These are phyloP conservation scores for Epichloe bromicola DNA, from an alignment of 2,329 filamentous ascomycete genomes.

Conservation along the genomic window DNA sequence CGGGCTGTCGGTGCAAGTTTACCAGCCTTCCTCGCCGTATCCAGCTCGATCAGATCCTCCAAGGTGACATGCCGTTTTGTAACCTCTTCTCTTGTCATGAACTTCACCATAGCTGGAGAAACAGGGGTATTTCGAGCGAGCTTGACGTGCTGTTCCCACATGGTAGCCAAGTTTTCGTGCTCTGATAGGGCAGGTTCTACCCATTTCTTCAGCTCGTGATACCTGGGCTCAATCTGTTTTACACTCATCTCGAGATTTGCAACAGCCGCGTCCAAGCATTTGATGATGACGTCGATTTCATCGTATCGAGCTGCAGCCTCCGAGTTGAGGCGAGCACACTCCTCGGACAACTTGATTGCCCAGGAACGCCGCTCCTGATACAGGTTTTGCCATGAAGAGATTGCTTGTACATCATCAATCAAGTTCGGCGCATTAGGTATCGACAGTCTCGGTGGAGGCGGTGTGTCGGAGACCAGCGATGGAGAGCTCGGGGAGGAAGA, in stretches of 20 bases:
- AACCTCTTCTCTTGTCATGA: slow-evolving; percentile 41
- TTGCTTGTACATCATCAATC: slow-evolving; percentile 63
- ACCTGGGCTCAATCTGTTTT: slow-evolving; percentile 57
- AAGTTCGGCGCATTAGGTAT: slow-evolving; percentile 65
- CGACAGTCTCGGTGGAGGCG: slow-evolving; percentile 40
- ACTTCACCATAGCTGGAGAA: slow-evolving; percentile 50
- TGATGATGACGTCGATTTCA: slow-evolving; percentile 64
- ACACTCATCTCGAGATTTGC: slow-evolving; percentile 71
- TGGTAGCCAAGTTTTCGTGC: slow-evolving; percentile 47
- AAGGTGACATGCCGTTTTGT: slow-evolving; percentile 44
- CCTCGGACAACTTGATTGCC: slow-evolving; percentile 58
- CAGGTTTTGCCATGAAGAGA: slow-evolving; percentile 78
- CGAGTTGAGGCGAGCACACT: slow-evolving; percentile 53
- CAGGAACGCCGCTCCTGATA: slow-evolving; percentile 72
- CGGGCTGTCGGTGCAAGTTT: slow-evolving; percentile 46
- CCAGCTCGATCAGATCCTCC: slow-evolving; percentile 63
- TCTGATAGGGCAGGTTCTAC: slow-evolving; percentile 53
- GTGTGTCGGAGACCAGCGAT: slow-evolving; percentile 33
- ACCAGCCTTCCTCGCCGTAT: slow-evolving; percentile 60
- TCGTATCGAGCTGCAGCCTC: slow-evolving; percentile 51
- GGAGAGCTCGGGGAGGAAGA: slow-evolving; percentile 32
- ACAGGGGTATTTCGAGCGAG: slow-evolving; percentile 52
- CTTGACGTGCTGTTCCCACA: slow-evolving; percentile 56
- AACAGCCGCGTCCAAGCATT: slow-evolving; percentile 72
- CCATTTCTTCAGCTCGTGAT: slow-evolving; percentile 59